Evolutionary conservation across 768 basidiomycete species (phyloP).

Genomic region (Ramaria sp.): DNA sequence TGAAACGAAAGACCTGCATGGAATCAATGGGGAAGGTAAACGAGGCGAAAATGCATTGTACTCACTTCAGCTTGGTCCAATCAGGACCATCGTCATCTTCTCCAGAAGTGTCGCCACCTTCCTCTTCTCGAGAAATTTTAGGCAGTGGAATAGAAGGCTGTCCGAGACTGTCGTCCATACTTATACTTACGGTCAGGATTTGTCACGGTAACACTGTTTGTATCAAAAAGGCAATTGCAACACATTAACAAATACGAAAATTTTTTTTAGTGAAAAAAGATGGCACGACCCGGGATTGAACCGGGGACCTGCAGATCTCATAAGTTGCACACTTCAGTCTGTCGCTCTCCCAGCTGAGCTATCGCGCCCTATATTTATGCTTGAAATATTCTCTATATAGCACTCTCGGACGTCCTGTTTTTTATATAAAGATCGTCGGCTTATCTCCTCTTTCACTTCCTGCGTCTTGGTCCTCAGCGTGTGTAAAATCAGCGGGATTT

Average conservation of each 20-base stretch:
- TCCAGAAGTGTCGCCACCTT: constrained; percentile 53
- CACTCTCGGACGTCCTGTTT: too few species aligned
- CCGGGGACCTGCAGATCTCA: constrained; percentile 26
- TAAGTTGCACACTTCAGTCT: constrained; percentile 8
- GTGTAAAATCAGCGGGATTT: too few species aligned
- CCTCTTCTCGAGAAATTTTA: constrained; percentile 58
- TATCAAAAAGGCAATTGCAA: too few species aligned
- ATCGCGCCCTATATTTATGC: constrained; percentile 6
- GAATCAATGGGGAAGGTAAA: constrained; percentile 6
- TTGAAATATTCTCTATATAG: too few species aligned
- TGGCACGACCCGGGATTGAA: constrained; percentile 33
- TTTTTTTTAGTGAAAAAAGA: background rate
- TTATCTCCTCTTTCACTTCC: too few species aligned
- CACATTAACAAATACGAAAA: background rate
- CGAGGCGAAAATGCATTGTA: constrained; percentile 14
- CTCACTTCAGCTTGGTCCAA: constrained; percentile 67
- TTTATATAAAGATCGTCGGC: too few species aligned
- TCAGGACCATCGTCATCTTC: constrained; percentile 74
- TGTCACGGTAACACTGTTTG: too few species aligned
- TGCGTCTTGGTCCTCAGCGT: too few species aligned
- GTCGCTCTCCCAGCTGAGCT: constrained; percentile 10
- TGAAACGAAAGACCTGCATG: background rate
- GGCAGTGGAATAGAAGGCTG: constrained; percentile 17
- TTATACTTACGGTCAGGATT: background rate
- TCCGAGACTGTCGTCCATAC: constrained; percentile 61